Evolutionary conservation across 2,329 filamentous ascomycete species (phyloP), one percentile per base, ranked within the genome.

Genomic region (Fusarium brachygibbosum): DNA sequence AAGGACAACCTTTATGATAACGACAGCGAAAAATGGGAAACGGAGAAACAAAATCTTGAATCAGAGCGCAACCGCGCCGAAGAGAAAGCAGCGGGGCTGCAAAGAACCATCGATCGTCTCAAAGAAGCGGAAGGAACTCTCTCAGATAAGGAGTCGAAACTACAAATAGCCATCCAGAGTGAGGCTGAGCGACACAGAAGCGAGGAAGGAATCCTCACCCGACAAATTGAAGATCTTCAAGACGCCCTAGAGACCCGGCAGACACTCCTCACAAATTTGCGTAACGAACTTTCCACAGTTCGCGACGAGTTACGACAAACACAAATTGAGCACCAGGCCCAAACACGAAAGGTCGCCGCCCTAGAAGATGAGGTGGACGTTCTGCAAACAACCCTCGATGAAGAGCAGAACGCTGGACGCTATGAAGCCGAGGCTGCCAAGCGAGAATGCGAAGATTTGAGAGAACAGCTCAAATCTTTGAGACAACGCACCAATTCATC

Each of bases 321-420:
- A 28, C 87, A 90, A 68, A 84, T 90, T 23, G 88, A 90, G 68
- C 85, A 88, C 74, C 86, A 88, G 68, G 77, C 84, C 1, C 83
- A 92, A 63, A 82, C 83, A 49, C 90, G 92, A 69, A 93, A 89
- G 76, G 82, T 90, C 3, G 87, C 91, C 59, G 85, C 85, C 10
- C 78, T 94, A 21, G 91, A 94, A 75, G 91, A 94, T 69, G 92
- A 94, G 76, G 84, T 93, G n/a, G 89, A 93, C 54, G 87, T 93
- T 29, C 80, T 94, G 16, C 91, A 93, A 76, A 73, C 57, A 32
- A 76, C 72, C 10, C 45, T 75, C 28, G 71, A 75, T 38, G 70
- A 75, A 31, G 73, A 75, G 51, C 71, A 74, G 56, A 71, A 71
- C 6, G 58, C 69, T 31, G 74, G 71, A 16, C 86, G 81, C 17